A percentile compares a stretch with the other conserved stretches of the same genome.
Evolutionary conservation across 2,329 filamentous ascomycete species (phyloP).

Genomic region (Fusarium floridanum): DNA sequence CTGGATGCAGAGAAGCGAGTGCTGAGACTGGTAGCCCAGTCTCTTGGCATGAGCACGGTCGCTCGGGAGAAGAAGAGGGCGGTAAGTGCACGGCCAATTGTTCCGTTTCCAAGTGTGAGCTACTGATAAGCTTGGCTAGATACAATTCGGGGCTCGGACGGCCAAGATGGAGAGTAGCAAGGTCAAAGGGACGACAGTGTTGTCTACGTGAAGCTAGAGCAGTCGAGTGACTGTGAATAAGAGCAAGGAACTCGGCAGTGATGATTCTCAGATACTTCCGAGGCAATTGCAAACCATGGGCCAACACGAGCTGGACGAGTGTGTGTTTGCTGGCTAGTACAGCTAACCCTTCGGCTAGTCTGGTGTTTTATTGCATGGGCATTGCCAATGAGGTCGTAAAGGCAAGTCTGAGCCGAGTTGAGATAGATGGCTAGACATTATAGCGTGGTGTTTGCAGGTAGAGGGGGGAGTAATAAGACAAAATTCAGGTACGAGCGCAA

Average conservation of each 20-base stretch:
- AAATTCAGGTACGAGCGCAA: not conserved
- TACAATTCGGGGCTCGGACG: constrained; percentile 85
- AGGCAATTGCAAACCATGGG: constrained; percentile 57
- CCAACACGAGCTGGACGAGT: constrained; percentile 43
- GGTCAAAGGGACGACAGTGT: constrained; percentile 76
- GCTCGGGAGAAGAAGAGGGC: constrained; percentile 94
- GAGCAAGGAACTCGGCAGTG: constrained; percentile 61
- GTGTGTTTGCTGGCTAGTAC: constrained; percentile 62
- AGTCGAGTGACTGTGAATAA: constrained; percentile 34
- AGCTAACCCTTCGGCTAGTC: constrained; percentile 58
- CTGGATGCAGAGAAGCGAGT: constrained; percentile 86
- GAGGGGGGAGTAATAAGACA: constrained; percentile 3
- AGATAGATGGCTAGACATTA: not conserved
- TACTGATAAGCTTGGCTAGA: constrained; percentile 58
- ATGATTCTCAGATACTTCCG: constrained; percentile 85
- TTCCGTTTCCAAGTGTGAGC: not conserved
- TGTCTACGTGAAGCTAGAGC: constrained; percentile 55
- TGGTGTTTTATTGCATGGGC: constrained; percentile 38
- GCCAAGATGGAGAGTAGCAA: constrained; percentile 83
- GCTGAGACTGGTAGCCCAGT: constrained; percentile 80
- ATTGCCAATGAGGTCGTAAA: constrained; percentile 67
- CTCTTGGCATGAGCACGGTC: constrained; percentile 77
- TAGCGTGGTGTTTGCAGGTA: not conserved
- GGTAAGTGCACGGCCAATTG: constrained; percentile 61
- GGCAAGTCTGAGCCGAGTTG: constrained; percentile 72